Evolutionary conservation across 306 rosid species (phyloP).

Genomic region (Astragalus glycyphyllos): DNA sequence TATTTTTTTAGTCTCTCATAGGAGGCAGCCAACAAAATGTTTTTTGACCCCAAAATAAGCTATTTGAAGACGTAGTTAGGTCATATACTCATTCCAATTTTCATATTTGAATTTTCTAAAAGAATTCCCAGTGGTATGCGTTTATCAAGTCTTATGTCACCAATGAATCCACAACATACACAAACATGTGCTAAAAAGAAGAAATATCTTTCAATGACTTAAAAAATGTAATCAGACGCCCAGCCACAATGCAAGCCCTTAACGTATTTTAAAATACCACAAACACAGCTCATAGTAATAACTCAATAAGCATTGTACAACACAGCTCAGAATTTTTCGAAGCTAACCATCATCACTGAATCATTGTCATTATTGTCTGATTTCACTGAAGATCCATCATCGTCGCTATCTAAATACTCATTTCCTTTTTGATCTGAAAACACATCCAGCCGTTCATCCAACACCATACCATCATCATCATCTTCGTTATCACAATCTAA

Average conservation of each 20-base stretch:
- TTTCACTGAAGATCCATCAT: slow-evolving; percentile 68
- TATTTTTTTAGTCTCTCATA: neutral
- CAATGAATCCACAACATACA: slow-evolving; percentile 8
- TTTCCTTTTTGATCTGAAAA: slow-evolving; percentile 54
- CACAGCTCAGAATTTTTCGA: slow-evolving; percentile 6
- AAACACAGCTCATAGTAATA: neutral
- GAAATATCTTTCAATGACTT: neutral
- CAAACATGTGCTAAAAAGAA: neutral
- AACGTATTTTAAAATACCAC: slow-evolving; percentile 20
- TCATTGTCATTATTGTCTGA: slow-evolving; percentile 75
- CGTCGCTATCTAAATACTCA: slow-evolving; percentile 58
- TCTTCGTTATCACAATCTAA: slow-evolving; percentile 58
- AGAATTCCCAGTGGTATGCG: neutral
- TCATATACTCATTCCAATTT: too few relatives aligned
- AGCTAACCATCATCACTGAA: slow-evolving; percentile 92
- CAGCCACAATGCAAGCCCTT: neutral
- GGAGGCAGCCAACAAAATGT: neutral
- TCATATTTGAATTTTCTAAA: slow-evolving; percentile 6
- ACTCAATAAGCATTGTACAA: slow-evolving; percentile 12
- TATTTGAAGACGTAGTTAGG: neutral
- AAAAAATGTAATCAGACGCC: slow-evolving; percentile 11
- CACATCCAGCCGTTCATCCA: slow-evolving; percentile 60
- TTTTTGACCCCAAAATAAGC: slow-evolving; percentile 13
- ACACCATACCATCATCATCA: slow-evolving; percentile 71
- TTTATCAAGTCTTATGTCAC: neutral